Base-by-base conservation (phyloP, 371 early-diverging fungal genomes). In the Choanephora cucurbitarum region DNA sequence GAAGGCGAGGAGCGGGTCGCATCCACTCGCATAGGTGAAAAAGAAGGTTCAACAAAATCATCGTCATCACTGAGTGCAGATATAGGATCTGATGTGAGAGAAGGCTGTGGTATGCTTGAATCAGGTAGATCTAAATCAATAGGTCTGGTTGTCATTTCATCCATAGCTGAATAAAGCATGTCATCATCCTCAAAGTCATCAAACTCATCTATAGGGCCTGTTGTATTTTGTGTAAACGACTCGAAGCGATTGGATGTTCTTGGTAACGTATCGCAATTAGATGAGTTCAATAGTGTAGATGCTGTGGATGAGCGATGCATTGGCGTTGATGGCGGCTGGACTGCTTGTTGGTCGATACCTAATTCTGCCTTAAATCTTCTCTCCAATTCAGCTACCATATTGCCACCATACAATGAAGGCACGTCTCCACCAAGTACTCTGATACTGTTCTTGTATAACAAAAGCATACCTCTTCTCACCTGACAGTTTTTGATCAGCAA, bases 401-500 rank as follows among this genome's bases (percentile, higher is more conserved):
- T 58, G 3, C 64, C 66, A 28, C 62, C 62, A 44, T 62, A 74
- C 5, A 74, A 42, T 17, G 42, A 49, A 0, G 62, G 55, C 10
- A 74, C 69, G 19, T 61, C 33, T 0, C 78, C 78, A 34, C 78
- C 74, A 19, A 74, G 28, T 18, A 74, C 50, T 46, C 66, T 62
- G 9, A 70, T 60, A 15, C 55, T 72, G 3, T 48, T 37, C 19
- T 61, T 66, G 14, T 57, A 54, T 32, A 77, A 45, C 11, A 72
- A 45, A 19, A 77, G 11, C 49, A 74, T 60, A 2, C 75, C 75
- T 43, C 62, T 64, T 37, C 54, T 58, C 14, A 77, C 56, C 44
- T 66, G 68, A 49, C 70, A 70, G 23, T 48, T 57, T 56, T 72
- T 70, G 4, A 77, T 55, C 10, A 69, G 40, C 3, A 77, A 18